Conservation (phyloP, 371 early-diverging fungal genomes). For the Capillidium heterosporum region DNA sequence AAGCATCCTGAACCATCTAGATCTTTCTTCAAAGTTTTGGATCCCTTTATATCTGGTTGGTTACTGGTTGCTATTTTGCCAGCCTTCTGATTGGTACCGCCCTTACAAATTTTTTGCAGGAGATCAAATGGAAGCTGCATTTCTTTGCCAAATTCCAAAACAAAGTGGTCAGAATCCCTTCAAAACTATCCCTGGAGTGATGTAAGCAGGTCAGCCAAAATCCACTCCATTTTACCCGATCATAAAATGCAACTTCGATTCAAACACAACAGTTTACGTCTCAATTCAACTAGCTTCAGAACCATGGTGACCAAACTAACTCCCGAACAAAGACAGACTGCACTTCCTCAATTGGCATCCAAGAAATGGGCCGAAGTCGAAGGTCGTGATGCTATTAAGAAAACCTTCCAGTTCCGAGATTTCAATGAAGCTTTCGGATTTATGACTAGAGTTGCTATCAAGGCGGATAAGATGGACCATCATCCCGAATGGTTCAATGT, state of each 20-base stretch:
- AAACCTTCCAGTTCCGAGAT: constrained; percentile 52
- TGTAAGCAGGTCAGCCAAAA: no score
- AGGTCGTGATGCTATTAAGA: constrained; percentile 64
- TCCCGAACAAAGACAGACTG: constrained; percentile 23
- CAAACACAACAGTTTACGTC: neutral
- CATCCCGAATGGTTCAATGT: constrained; percentile 93
- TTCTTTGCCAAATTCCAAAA: no score
- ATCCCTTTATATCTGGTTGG: no score
- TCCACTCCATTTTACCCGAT: neutral
- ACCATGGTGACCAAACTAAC: constrained; percentile 17
- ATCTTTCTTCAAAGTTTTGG: no score
- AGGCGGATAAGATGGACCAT: constrained; percentile 80
- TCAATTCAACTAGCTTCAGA: no score
- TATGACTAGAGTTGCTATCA: constrained; percentile 79
- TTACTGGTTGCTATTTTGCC: no score
- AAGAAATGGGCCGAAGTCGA: constrained; percentile 41
- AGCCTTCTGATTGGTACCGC: no score
- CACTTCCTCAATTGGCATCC: constrained; percentile 19
- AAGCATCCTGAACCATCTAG: no score
- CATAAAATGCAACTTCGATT: neutral
- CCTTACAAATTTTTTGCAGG: no score
- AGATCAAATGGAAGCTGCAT: no score
- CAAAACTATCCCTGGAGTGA: no score
- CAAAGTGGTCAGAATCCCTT: no score
- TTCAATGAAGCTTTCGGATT: constrained; percentile 86